Conservation (phyloP, 805 yeast species). For the Zygoascus flipseniorum region DNA sequence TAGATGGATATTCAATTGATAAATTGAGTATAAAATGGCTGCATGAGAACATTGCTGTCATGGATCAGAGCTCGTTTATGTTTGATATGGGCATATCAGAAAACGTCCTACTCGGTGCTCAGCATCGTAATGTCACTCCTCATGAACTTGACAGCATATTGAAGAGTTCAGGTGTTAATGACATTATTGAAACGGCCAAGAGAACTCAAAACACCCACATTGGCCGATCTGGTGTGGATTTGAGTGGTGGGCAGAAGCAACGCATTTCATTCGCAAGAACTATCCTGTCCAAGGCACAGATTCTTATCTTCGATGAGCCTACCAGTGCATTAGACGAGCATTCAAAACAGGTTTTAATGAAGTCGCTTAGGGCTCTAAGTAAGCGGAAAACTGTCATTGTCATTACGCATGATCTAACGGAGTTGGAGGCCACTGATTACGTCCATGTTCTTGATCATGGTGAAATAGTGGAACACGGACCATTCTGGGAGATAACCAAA, state of each 20-base stretch:
- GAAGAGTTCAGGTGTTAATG: constrained; percentile 43
- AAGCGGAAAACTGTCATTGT: constrained; percentile 64
- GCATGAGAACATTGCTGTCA: constrained; percentile 53
- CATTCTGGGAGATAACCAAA: neutral
- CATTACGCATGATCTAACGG: constrained; percentile 67
- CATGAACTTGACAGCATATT: constrained; percentile 37
- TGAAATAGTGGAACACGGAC: constrained; percentile 26
- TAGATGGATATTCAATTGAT: constrained; percentile 46
- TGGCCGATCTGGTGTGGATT: constrained; percentile 36
- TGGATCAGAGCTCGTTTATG: constrained; percentile 62
- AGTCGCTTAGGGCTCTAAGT: constrained; percentile 34
- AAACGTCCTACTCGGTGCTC: constrained; percentile 51
- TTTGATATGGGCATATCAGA: constrained; percentile 56
- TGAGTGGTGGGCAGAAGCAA: constrained; percentile 93
- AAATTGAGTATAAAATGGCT: constrained; percentile 44
- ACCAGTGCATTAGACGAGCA: constrained; percentile 69
- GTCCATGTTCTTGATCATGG: constrained; percentile 59
- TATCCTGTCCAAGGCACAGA: constrained; percentile 57
- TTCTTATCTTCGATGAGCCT: constrained; percentile 79
- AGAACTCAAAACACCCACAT: constrained; percentile 48
- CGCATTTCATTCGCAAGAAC: constrained; percentile 82
- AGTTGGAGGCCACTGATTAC: constrained; percentile 48
- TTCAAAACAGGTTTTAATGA: constrained; percentile 36
- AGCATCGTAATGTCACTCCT: constrained; percentile 20
- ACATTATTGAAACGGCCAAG: constrained; percentile 41